phyloP scores from a whole-genome alignment of 23 red algal species.

The Cyanidium caldarium region DNA sequence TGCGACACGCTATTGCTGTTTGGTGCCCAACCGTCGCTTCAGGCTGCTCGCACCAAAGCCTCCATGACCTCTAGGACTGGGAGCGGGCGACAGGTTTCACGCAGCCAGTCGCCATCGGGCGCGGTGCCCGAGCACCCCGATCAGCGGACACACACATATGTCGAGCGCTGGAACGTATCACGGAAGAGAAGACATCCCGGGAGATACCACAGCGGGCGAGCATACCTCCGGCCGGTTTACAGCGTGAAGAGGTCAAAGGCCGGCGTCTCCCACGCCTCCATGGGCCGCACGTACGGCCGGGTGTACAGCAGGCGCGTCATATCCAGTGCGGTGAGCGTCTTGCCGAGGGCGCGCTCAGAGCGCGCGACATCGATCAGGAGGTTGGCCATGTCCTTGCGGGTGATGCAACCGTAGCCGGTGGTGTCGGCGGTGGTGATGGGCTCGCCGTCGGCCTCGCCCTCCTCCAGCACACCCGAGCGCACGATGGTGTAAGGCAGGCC shows the following conservation, averaged over 20 bases:
- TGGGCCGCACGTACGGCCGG: conserved; percentile 61
- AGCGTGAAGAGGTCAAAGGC: conserved; percentile 47
- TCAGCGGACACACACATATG: too few relatives aligned
- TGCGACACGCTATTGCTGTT: too few relatives aligned
- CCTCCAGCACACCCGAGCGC: conserved; percentile 39
- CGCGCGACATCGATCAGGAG: conserved; percentile 21
- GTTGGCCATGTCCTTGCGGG: conserved; percentile 33
- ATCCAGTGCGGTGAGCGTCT: conserved; percentile 66
- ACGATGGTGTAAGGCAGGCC: conserved; percentile 20
- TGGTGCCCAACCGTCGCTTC: too few relatives aligned
- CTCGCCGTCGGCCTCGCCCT: conserved; percentile 18
- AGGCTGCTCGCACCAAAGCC: too few relatives aligned
- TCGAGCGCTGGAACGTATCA: too few relatives aligned
- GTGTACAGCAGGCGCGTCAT: conserved; percentile 32
- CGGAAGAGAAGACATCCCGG: too few relatives aligned
- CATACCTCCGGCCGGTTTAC: background rate
- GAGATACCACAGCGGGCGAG: too few relatives aligned
- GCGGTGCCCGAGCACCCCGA: too few relatives aligned
- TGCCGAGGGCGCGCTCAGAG: conserved; percentile 30
- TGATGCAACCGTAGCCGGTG: conserved; percentile 51
- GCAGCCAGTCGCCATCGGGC: too few relatives aligned
- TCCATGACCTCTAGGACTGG: too few relatives aligned
- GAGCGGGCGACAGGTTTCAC: too few relatives aligned
- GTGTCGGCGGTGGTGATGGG: conserved; percentile 43
- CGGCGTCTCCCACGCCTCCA: conserved; percentile 83